A percentile compares a stretch with the other conserved stretches of the same genome.
Conservation (phyloP, 2,329 filamentous ascomycete genomes). For the Zasmidium citrigriseum region DNA sequence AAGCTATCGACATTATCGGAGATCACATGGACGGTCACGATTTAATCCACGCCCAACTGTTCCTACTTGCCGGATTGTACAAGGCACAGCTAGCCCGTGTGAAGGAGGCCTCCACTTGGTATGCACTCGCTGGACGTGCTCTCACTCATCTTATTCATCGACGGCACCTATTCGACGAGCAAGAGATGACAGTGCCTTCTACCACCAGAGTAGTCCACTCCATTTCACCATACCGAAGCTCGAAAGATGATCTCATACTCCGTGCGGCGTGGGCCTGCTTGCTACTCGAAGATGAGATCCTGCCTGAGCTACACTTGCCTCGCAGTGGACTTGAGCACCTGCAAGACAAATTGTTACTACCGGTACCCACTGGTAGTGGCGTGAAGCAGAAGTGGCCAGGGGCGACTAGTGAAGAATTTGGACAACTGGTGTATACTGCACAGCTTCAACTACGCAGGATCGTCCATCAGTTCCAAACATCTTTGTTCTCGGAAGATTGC, state of each 20-base stretch:
- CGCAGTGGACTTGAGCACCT: constrained; percentile 59
- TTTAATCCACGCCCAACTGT: constrained; percentile 78
- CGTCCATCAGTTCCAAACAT: not conserved
- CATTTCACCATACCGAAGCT: not conserved
- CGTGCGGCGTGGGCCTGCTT: constrained; percentile 88
- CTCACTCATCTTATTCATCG: constrained; percentile 60
- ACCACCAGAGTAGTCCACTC: constrained; percentile 3
- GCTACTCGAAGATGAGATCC: constrained; percentile 87
- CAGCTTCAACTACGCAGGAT: constrained; percentile 57
- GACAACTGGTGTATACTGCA: constrained; percentile 47
- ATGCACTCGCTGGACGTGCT: constrained; percentile 58
- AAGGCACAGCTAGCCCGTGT: constrained; percentile 81
- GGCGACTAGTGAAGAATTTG: constrained; percentile 28
- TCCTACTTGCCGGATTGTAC: constrained; percentile 80
- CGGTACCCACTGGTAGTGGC: constrained; percentile 51
- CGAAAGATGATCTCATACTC: constrained; percentile 40
- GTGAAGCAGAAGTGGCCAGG: not conserved
- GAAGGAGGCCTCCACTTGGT: constrained; percentile 75
- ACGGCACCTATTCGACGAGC: not conserved
- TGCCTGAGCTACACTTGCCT: constrained; percentile 72
- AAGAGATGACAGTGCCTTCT: too few relatives aligned
- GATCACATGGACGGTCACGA: constrained; percentile 74
- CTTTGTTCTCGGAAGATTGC: not conserved
- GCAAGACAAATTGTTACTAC: constrained; percentile 64
- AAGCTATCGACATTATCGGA: constrained; percentile 80